These are phyloP conservation scores for Piper longum DNA, from an alignment of 164 flowering plant genomes.

Conservation along the genomic window DNA sequence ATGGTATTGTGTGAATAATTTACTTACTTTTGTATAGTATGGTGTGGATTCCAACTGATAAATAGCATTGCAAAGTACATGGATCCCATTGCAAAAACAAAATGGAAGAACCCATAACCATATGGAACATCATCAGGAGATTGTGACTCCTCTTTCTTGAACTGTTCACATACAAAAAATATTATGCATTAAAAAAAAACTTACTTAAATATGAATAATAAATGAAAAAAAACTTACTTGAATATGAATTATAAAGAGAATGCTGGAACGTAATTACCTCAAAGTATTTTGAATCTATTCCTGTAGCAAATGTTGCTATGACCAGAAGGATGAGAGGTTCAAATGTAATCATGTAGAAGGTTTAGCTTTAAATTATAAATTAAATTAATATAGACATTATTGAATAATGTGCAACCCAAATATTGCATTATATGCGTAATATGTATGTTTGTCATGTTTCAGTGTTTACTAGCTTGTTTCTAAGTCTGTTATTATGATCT, in stretches of 20 bases:
- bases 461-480: too few species aligned
- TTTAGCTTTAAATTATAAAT: background rate
- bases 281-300: slow-evolving; percentile 88
- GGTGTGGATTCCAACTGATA: slow-evolving; percentile 75
- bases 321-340: too few species aligned
- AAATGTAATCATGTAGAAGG: slow-evolving; percentile 4
- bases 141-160: slow-evolving; percentile 37
- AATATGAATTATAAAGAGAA: too few species aligned
- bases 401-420: too few species aligned
- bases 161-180: slow-evolving; percentile 27
- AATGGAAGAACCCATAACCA: slow-evolving; percentile 91
- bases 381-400: too few species aligned
- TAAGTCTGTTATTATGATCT: too few species aligned
- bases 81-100: slow-evolving; percentile 82
- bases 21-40: slow-evolving; percentile 55
- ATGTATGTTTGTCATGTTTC: too few species aligned
- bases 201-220: too few species aligned
- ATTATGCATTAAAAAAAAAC: background rate
- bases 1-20: too few species aligned
- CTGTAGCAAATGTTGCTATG: slow-evolving; percentile 88
- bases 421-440: too few species aligned
- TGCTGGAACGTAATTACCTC: slow-evolving; percentile 33
- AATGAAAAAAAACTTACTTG: too few species aligned
- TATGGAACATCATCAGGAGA: slow-evolving; percentile 72
- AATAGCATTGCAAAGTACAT: slow-evolving; percentile 90